phyloP scores from a whole-genome alignment of 148 eudicot genomes.

The Camellia japonica region DNA sequence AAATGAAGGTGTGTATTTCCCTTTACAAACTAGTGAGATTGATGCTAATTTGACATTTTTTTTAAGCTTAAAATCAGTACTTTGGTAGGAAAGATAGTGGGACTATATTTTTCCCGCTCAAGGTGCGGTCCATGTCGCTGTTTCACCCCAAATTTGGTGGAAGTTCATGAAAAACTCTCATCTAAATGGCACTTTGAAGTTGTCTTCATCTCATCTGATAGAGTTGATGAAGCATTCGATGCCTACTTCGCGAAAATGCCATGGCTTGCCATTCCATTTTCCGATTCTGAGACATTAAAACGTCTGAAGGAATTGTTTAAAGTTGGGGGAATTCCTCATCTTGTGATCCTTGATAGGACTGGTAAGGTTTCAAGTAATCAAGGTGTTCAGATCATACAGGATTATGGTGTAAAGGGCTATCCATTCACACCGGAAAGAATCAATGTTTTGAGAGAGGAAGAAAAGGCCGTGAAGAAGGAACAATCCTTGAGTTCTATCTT shows the following conservation, averaged over 20 bases:
- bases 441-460: conserved; percentile 41
- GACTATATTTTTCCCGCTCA: conserved; percentile 53
- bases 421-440: conserved; percentile 46
- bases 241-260: conserved; percentile 55
- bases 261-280: conserved; percentile 54
- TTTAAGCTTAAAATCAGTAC: conserved; percentile 42
- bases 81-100: conserved; percentile 42
- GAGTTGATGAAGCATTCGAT: conserved; percentile 42
- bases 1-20: neutral
- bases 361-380: conserved; percentile 40
- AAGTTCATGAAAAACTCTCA: conserved; percentile 39
- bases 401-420: conserved; percentile 35
- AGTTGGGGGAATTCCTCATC: conserved; percentile 50
- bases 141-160: conserved; percentile 45
- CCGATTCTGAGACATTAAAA: conserved; percentile 29
- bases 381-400: conserved; percentile 43
- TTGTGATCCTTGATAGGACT: conserved; percentile 37
- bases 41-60: neutral
- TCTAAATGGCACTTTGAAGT: conserved; percentile 43
- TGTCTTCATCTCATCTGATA: conserved; percentile 44
- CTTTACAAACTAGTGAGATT: no score
- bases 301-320: conserved; percentile 28
- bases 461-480: conserved; percentile 41
- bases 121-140: conserved; percentile 59
- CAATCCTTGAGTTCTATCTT: conserved; percentile 45